These are phyloP conservation scores for Senecio squalidus DNA, from an alignment of 140 eudicot species.

Conservation along the genomic window DNA sequence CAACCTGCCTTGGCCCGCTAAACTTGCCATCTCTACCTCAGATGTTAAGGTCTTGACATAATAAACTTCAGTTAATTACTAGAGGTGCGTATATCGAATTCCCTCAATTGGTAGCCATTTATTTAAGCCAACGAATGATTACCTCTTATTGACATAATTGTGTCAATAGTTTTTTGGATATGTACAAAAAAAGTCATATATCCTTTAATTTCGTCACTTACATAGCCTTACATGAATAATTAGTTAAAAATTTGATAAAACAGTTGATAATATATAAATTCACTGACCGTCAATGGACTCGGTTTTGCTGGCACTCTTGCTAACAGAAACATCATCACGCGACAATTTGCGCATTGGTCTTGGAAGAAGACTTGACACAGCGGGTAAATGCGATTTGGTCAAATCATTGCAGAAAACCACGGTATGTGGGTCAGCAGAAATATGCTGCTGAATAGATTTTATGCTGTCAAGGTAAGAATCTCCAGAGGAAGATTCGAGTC, in stretches of 20 bases:
- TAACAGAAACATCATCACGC: slow-evolving; percentile 10
- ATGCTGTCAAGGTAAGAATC: slow-evolving; percentile 38
- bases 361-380: slow-evolving; percentile 41
- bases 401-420: slow-evolving; percentile 49
- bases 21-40: too few species aligned
- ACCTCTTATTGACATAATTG: not conserved
- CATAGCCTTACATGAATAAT: slow-evolving; percentile 1
- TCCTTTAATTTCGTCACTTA: not conserved
- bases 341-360: slow-evolving; percentile 37
- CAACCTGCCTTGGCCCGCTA: too few species aligned
- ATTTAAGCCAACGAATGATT: too few species aligned
- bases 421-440: slow-evolving; percentile 47
- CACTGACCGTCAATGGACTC: slow-evolving; percentile 18
- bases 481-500: slow-evolving; percentile 38
- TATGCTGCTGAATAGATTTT: slow-evolving; percentile 39
- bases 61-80: too few species aligned
- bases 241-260: not conserved
- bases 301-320: slow-evolving; percentile 13
- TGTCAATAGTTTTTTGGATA: not conserved
- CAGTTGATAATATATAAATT: not conserved
- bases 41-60: too few species aligned
- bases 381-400: slow-evolving; percentile 16
- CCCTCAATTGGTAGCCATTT: too few species aligned
- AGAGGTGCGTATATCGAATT: too few species aligned
- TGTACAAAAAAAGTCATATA: not conserved